Percentiles rank a stretch among this genome's conserved stretches.
Evolutionary conservation across 2,329 filamentous ascomycete genomes (phyloP).

Genomic region (Laburnicola sp.): DNA sequence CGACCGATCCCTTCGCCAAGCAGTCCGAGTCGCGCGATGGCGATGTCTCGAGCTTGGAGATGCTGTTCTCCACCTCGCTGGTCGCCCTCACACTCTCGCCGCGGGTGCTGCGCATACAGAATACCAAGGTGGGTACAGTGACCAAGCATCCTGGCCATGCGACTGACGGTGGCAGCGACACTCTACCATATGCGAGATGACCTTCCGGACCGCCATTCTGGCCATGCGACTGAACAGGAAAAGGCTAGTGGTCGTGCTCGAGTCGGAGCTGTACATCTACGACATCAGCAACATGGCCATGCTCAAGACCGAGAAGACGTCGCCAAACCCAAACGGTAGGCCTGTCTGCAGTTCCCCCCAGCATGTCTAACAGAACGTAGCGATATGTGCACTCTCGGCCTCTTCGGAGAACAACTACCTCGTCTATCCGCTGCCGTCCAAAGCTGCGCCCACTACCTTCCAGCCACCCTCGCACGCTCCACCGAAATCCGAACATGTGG

Average conservation of each 20-base stretch:
- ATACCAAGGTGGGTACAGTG: conserved; percentile 76
- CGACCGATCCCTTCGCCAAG: conserved; percentile 93
- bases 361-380: conserved; percentile 53
- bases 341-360: too few relatives aligned
- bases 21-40: conserved; percentile 93
- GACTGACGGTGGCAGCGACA: conserved; percentile 55
- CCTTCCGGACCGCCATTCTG: conserved; percentile 93
- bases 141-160: background rate
- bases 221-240: conserved; percentile 94
- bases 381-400: conserved; percentile 88
- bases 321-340: conserved; percentile 79
- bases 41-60: conserved; percentile 94
- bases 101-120: conserved; percentile 90
- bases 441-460: conserved; percentile 56
- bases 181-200: conserved; percentile 96
- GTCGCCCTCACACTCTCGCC: conserved; percentile 93
- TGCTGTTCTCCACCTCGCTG: conserved; percentile 97
- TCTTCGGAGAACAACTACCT: conserved; percentile 96
- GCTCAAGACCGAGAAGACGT: conserved; percentile 88
- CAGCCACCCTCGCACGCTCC: conserved; percentile 78
- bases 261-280: conserved; percentile 97
- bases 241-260: conserved; percentile 86
- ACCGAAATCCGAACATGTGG: conserved; percentile 72
- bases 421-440: conserved; percentile 83
- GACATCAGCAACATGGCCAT: conserved; percentile 99